Conservation (phyloP, 1,284 basidiomycete species). For the Naganishia cerealis region DNA sequence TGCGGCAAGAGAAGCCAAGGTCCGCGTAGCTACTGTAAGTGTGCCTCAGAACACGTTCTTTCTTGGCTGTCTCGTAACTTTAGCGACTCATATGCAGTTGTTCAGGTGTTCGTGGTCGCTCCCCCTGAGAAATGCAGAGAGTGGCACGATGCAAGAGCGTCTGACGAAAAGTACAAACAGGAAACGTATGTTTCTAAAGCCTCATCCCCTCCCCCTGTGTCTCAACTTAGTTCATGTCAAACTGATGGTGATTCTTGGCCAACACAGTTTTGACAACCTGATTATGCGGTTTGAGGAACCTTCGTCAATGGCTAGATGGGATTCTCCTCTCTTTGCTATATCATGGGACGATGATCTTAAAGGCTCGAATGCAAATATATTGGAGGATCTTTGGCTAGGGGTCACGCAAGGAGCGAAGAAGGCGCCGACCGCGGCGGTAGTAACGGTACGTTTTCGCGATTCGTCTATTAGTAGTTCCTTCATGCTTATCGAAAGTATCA, state of each 20-base stretch:
- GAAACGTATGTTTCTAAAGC: conserved; percentile 65
- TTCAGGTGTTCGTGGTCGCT: conserved; percentile 59
- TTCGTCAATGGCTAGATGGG: conserved; percentile 95
- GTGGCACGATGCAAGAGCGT: conserved; percentile 67
- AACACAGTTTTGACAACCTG: conserved; percentile 70
- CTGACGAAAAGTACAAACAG: conserved; percentile 62
- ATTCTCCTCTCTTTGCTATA: conserved; percentile 86
- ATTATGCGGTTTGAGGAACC: conserved; percentile 91
- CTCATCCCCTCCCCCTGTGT: background rate
- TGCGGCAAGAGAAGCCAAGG: conserved; percentile 81
- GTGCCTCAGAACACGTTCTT: background rate
- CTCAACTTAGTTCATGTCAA: background rate
- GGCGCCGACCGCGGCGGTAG: conserved; percentile 82
- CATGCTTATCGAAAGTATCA: background rate
- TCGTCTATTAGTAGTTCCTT: background rate
- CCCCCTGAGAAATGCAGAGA: conserved; percentile 75
- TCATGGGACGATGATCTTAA: conserved; percentile 74
- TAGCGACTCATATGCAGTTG: background rate
- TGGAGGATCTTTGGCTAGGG: conserved; percentile 75
- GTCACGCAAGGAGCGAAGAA: conserved; percentile 75
- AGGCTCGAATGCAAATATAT: conserved; percentile 71
- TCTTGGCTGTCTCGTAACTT: background rate
- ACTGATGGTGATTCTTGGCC: conserved; percentile 20
- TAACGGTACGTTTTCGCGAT: conserved; percentile 61
- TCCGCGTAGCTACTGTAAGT: conserved; percentile 80